These are phyloP conservation scores for Melanogaster broomeanus DNA, from an alignment of 768 basidiomycete species.

Conservation along the genomic window DNA sequence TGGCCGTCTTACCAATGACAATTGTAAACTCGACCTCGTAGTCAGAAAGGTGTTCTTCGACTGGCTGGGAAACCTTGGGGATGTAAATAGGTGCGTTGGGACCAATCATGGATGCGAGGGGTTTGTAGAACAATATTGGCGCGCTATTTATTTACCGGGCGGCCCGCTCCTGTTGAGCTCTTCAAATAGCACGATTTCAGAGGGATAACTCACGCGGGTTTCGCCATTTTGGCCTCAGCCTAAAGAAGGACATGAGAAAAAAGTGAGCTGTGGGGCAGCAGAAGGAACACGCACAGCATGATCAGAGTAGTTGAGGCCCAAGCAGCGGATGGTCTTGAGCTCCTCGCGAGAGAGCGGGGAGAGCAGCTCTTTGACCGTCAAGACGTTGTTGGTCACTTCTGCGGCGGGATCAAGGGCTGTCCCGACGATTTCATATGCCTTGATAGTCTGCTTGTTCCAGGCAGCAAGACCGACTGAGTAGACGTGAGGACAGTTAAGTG, in stretches of 20 bases:
- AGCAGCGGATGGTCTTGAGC: constrained; percentile 69
- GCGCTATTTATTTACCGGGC: constrained; percentile 39
- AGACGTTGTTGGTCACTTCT: constrained; percentile 57
- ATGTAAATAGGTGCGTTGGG: constrained; percentile 66
- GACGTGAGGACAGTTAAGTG: background rate
- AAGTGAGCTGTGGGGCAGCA: background rate
- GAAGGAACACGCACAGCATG: constrained; percentile 58
- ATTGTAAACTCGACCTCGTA: constrained; percentile 83
- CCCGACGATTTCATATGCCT: constrained; percentile 72
- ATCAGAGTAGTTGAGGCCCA: constrained; percentile 84
- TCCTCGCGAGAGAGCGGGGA: constrained; percentile 67
- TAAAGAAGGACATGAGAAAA: constrained; percentile 23
- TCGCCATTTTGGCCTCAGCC: constrained; percentile 66
- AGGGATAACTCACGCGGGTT: constrained; percentile 53
- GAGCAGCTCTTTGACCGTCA: constrained; percentile 74
- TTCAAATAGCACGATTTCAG: background rate
- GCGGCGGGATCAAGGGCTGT: constrained; percentile 70
- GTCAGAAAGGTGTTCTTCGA: constrained; percentile 70
- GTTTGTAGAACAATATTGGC: constrained; percentile 82
- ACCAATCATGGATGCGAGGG: constrained; percentile 66
- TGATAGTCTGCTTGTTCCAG: constrained; percentile 53
- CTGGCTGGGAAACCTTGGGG: constrained; percentile 69
- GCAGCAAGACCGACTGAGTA: constrained; percentile 61
- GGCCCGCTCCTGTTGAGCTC: background rate
- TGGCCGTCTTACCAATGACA: constrained; percentile 80